Evolutionary conservation across 441 rosid species (phyloP).

Genomic region (Hura crepitans): DNA sequence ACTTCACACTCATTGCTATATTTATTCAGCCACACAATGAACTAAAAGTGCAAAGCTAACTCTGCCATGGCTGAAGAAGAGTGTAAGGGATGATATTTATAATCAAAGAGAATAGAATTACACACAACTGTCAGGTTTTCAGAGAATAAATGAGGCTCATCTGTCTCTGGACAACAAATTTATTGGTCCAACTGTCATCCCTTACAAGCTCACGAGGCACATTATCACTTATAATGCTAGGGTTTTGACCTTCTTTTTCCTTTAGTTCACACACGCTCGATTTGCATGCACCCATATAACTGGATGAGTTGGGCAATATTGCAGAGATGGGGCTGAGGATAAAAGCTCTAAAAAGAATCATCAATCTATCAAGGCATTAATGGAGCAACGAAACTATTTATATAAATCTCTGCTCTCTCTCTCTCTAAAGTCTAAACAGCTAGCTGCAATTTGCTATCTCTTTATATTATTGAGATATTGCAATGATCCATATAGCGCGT

Average conservation of each 20-base stretch:
- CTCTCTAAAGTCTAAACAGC: not conserved
- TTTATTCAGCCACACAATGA: no score
- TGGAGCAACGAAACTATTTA: not conserved
- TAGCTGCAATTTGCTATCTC: no score
- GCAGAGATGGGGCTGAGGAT: no score
- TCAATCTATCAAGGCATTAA: constrained; percentile 1
- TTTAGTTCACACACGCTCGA: not conserved
- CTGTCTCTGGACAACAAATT: constrained; percentile 43
- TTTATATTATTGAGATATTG: no score
- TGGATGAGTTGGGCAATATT: not conserved
- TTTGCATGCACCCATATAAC: not conserved
- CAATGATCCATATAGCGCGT: no score
- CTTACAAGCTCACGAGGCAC: not conserved
- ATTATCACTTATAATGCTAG: not conserved
- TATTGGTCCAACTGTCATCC: constrained; percentile 50
- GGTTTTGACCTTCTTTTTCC: not conserved
- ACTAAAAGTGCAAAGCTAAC: constrained; percentile 11
- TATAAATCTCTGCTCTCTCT: not conserved
- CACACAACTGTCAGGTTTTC: constrained; percentile 28
- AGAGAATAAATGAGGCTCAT: constrained; percentile 52
- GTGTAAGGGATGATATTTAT: constrained; percentile 3
- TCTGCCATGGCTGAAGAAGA: not conserved
- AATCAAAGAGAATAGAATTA: not conserved
- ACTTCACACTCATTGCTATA: constrained; percentile 29
- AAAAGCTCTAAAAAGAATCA: not conserved